A percentile compares a stretch with the other conserved stretches of the same genome.
These are phyloP conservation scores for Malassezia caprae DNA, from an alignment of 1,284 basidiomycete genomes.

Conservation along the genomic window DNA sequence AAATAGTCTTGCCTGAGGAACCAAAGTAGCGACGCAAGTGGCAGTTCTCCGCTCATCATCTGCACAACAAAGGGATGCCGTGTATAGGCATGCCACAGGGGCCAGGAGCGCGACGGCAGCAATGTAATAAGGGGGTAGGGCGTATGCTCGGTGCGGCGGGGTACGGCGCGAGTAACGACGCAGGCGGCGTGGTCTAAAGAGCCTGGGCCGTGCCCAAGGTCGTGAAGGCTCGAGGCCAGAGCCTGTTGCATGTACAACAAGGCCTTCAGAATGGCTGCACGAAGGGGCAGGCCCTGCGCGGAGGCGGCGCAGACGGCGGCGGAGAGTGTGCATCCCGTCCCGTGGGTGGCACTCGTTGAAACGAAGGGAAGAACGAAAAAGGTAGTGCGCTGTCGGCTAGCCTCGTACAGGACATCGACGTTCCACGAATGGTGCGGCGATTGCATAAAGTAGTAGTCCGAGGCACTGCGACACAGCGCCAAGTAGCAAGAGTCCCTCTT, in stretches of 20 bases:
- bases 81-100: conserved; percentile 41
- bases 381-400: conserved; percentile 1
- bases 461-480: background rate
- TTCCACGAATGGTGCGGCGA: conserved; percentile 20
- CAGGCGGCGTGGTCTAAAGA: conserved; percentile 78
- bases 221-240: conserved; percentile 61
- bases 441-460: conserved; percentile 53
- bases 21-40: conserved; percentile 61
- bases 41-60: conserved; percentile 63
- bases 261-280: conserved; percentile 57
- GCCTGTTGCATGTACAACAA: conserved; percentile 66
- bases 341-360: conserved; percentile 56
- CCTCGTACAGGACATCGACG: conserved; percentile 58
- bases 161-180: conserved; percentile 50
- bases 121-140: background rate
- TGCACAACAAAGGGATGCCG: conserved; percentile 72
- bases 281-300: conserved; percentile 56
- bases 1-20: conserved; percentile 64
- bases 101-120: conserved; percentile 27
- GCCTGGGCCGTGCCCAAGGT: conserved; percentile 66
- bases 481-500: background rate
- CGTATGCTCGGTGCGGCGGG: background rate
- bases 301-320: conserved; percentile 68
- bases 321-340: conserved; percentile 84
- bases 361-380: conserved; percentile 34